Conservation (phyloP, 352 stramenopile genomes). For the Globisporangium uncinulatum region DNA sequence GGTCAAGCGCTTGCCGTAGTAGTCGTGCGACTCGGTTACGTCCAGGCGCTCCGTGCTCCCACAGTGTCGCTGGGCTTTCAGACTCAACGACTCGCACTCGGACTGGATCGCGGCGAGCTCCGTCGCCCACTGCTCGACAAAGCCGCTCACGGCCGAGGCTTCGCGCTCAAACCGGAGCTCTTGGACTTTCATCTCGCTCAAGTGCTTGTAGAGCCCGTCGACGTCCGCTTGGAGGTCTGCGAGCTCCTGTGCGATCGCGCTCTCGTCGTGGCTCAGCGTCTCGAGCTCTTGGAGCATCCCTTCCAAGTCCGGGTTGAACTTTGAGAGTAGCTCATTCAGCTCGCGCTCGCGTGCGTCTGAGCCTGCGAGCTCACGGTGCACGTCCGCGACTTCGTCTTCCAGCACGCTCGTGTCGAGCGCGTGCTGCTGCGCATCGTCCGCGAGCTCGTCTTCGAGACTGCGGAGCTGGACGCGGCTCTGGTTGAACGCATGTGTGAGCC, state of each 20-base stretch:
- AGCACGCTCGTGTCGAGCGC: conserved; percentile 66
- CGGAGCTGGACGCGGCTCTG: conserved; percentile 47
- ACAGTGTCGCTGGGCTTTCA: conserved; percentile 58
- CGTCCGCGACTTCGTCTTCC: conserved; percentile 57
- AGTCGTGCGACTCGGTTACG: conserved; percentile 59
- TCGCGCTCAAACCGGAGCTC: conserved; percentile 64
- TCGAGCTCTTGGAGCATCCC: conserved; percentile 50
- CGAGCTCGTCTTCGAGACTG: conserved; percentile 64
- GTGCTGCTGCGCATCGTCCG: conserved; percentile 56
- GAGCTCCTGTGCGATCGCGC: conserved; percentile 40
- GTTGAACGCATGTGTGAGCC: conserved; percentile 50
- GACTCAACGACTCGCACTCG: conserved; percentile 52
- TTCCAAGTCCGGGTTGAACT: conserved; percentile 69
- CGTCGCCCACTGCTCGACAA: conserved; percentile 45
- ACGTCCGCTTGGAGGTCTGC: conserved; percentile 55
- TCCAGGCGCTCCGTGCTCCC: conserved; percentile 48
- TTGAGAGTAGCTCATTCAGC: conserved; percentile 49
- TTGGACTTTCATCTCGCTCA: conserved; percentile 68
- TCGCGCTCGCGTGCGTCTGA: conserved; percentile 37
- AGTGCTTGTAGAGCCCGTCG: conserved; percentile 62
- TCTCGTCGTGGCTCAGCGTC: conserved; percentile 42
- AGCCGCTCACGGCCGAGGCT: conserved; percentile 29
- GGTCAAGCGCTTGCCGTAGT: conserved; percentile 75
- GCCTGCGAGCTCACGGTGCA: conserved; percentile 37
- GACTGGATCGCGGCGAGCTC: conserved; percentile 39